These are phyloP conservation scores for Cryptosporidium ubiquitum DNA, from an alignment of 169 alveolate species.

Conservation along the genomic window DNA sequence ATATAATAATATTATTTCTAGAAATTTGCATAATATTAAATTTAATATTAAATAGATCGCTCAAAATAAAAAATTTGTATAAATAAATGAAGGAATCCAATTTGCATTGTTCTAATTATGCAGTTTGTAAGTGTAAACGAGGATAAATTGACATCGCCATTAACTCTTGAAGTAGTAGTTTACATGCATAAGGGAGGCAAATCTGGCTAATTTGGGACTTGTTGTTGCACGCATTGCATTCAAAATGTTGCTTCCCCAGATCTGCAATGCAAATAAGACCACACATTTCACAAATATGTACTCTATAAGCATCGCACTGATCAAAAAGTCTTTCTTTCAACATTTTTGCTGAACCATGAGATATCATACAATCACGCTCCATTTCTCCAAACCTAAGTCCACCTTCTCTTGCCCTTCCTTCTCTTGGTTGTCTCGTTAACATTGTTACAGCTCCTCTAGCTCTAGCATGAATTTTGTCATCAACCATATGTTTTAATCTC, in stretches of 20 bases:
- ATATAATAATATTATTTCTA: no score
- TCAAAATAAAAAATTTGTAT: not conserved
- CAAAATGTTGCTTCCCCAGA: constrained; percentile 88
- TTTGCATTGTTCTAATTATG: constrained; percentile 17
- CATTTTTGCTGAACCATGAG: constrained; percentile 99
- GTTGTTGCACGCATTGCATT: constrained; percentile 92
- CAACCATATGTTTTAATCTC: constrained; percentile 99
- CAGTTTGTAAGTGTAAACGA: constrained; percentile 84
- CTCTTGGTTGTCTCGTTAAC: constrained; percentile 99
- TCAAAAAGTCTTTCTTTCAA: constrained; percentile 98
- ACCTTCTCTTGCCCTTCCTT: constrained; percentile 98
- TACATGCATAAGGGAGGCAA: constrained; percentile 98
- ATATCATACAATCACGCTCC: constrained; percentile 99
- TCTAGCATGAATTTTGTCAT: constrained; percentile 99
- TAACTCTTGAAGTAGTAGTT: constrained; percentile 96
- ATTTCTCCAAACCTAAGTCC: constrained; percentile 99
- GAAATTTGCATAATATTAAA: no score
- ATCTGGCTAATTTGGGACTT: constrained; percentile 93
- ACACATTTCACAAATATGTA: constrained; percentile 97
- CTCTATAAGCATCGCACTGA: constrained; percentile 97
- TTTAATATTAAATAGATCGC: not conserved
- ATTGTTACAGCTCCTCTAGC: constrained; percentile 99
- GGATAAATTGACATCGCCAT: constrained; percentile 99
- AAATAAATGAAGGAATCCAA: not conserved
- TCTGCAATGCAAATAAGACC: constrained; percentile 96